These are phyloP conservation scores for Alopecurus myosuroides DNA, from an alignment of 176 grass and related monocot genomes.

Conservation along the genomic window DNA sequence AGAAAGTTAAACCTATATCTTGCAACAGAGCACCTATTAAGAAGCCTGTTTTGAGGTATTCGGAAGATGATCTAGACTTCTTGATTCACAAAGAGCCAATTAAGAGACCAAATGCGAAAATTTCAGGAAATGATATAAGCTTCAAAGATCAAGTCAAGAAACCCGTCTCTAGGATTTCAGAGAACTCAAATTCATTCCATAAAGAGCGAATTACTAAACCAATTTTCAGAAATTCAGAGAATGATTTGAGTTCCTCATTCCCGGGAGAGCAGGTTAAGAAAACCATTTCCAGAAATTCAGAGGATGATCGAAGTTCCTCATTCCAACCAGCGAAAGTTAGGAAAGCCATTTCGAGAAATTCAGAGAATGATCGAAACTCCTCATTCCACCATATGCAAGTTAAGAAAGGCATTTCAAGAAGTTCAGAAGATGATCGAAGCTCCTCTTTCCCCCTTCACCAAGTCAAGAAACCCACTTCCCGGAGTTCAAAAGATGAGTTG, in stretches of 20 bases:
- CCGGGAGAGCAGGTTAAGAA: conserved; percentile 41
- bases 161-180: conserved; percentile 10
- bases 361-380: conserved; percentile 23
- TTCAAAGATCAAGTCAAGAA: conserved; percentile 36
- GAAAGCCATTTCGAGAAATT: conserved; percentile 35
- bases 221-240: conserved; percentile 24
- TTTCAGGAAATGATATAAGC: background rate
- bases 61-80: conserved; percentile 41
- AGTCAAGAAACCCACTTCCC: conserved; percentile 28
- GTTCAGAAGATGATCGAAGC: conserved; percentile 22
- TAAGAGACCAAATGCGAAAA: conserved; percentile 33
- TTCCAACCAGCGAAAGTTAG: conserved; percentile 26
- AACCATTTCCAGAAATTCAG: conserved; percentile 34
- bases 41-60: conserved; percentile 41
- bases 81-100: conserved; percentile 32
- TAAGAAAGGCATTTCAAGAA: conserved; percentile 19
- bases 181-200: background rate
- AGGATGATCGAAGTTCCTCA: conserved; percentile 36
- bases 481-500: conserved; percentile 18
- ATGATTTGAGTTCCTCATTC: conserved; percentile 27
- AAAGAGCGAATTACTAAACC: conserved; percentile 19
- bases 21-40: conserved; percentile 44
- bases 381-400: conserved; percentile 25
- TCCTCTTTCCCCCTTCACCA: conserved; percentile 27
- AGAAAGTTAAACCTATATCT: conserved; percentile 42